phyloP scores from a whole-genome alignment of 2,329 filamentous ascomycete species.

The Blumeria graminis region DNA sequence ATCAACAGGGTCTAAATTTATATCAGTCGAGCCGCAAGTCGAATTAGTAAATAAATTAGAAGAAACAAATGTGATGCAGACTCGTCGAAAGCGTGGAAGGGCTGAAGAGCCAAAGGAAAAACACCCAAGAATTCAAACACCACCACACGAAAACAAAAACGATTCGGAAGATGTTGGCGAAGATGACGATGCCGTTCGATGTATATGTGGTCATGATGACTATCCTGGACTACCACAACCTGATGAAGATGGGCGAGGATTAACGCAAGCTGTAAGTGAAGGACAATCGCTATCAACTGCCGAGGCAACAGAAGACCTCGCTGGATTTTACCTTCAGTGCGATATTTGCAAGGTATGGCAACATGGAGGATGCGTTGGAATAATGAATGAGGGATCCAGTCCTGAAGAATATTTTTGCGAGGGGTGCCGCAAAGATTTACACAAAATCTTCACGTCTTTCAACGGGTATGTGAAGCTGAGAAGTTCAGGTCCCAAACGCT shows the following conservation, averaged over 20 bases:
- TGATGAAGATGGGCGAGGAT: slow-evolving; percentile 27
- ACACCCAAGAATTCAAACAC: slow-evolving; percentile 26
- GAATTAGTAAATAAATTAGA: slow-evolving; percentile 25
- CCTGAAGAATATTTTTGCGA: slow-evolving; percentile 98
- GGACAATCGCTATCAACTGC: slow-evolving; percentile 31
- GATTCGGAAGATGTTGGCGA: slow-evolving; percentile 45
- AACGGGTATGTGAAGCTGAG: slow-evolving; percentile 48
- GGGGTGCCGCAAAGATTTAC: slow-evolving; percentile 73
- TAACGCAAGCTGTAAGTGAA: slow-evolving; percentile 31
- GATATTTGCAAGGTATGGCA: slow-evolving; percentile 98
- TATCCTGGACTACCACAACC: slow-evolving; percentile 57
- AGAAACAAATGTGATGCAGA: slow-evolving; percentile 40
- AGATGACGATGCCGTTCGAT: slow-evolving; percentile 86
- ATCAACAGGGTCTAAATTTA: slow-evolving; percentile 47
- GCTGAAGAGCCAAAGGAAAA: slow-evolving; percentile 13
- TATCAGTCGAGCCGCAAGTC: slow-evolving; percentile 44
- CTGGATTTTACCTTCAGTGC: slow-evolving; percentile 93
- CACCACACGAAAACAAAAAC: slow-evolving; percentile 20
- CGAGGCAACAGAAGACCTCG: slow-evolving; percentile 46
- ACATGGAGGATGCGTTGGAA: slow-evolving; percentile 90
- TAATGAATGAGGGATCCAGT: slow-evolving; percentile 78
- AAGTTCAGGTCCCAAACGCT: too few species aligned
- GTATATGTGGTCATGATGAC: slow-evolving; percentile 82
- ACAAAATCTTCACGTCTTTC: slow-evolving; percentile 54
- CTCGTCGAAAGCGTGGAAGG: slow-evolving; percentile 54